Percentiles rank a stretch among this genome's conserved stretches.
These are phyloP conservation scores for Yamadazyma philogaea DNA, from an alignment of 805 yeast species.

Conservation along the genomic window DNA sequence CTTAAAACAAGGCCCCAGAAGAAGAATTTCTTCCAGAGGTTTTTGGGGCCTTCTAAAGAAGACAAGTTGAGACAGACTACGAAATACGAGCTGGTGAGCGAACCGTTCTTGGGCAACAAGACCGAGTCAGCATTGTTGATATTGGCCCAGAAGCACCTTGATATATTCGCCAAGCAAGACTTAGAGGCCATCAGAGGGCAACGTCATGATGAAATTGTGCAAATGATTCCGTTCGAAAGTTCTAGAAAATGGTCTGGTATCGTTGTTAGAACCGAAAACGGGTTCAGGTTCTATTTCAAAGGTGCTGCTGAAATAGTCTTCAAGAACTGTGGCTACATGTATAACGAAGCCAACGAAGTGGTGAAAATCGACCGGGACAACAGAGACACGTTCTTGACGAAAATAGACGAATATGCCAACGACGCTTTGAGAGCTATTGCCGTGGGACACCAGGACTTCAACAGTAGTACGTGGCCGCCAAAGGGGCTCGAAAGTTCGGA, in stretches of 20 bases:
- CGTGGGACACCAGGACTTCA: slow-evolving; percentile 76
- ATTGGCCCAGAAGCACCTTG: slow-evolving; percentile 59
- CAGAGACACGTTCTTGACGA: slow-evolving; percentile 30
- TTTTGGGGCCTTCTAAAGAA: slow-evolving; percentile 14
- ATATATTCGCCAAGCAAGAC: slow-evolving; percentile 36
- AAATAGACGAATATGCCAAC: slow-evolving; percentile 57
- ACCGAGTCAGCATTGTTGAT: slow-evolving; percentile 87
- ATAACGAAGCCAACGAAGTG: slow-evolving; percentile 23
- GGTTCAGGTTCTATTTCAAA: slow-evolving; percentile 67
- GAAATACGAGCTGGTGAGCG: slow-evolving; percentile 29
- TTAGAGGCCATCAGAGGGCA: slow-evolving; percentile 42
- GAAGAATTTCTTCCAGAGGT: slow-evolving; percentile 26
- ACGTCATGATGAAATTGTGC: slow-evolving; percentile 43
- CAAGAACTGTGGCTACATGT: slow-evolving; percentile 49
- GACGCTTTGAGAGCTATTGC: slow-evolving; percentile 86
- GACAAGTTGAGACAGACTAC: slow-evolving; percentile 13
- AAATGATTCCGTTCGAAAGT: slow-evolving; percentile 87
- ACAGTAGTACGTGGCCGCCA: slow-evolving; percentile 65
- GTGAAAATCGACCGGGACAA: slow-evolving; percentile 26
- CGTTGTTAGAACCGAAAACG: slow-evolving; percentile 50
- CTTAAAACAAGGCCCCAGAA: slow-evolving; percentile 28
- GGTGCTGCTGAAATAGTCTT: slow-evolving; percentile 94
- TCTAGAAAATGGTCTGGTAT: slow-evolving; percentile 90
- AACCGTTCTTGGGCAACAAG: slow-evolving; percentile 83
- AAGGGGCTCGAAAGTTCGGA: slow-evolving; percentile 30